Base-by-base conservation (phyloP, 2,329 filamentous ascomycete genomes). In the Triangularia setosa region DNA sequence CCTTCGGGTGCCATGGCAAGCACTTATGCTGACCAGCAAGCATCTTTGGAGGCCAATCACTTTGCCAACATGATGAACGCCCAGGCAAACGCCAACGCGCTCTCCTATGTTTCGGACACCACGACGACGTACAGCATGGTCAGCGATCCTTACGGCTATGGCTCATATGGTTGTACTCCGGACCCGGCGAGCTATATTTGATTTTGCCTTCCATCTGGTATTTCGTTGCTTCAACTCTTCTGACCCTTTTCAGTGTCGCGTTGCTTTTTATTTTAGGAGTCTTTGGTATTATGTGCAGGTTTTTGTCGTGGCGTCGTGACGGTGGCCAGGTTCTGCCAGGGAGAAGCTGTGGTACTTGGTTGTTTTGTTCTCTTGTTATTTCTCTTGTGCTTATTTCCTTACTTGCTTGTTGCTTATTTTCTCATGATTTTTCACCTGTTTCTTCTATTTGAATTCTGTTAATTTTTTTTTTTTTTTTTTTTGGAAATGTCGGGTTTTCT, bases 51-150 rank as follows among this genome's bases (percentile, higher is more conserved):
- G 23, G 40, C 40, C 12, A 23, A 60, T 21, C 40, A 60, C 25
- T 28, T 27, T 44, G 35, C 24, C 58, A 60, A 60, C 58, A 52
- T 60, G 58, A 52, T 52, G 16, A 60, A 53, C 11, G 58, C 21
- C 5, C 23, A 53, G 40, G 58, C 58, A 7, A 28, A 53, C 58
- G 40, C 16, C 14, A 60, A 53, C 11, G 35, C 33, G 1, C 30
- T 59, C 4, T 27, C 57, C 12, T 48, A 48, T 7, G 24, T 59
- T 11, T 25, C 24, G 7, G 27, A 30, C 24, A 58, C 55, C 21
- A 35, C 25, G 25, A 35, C 55, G 30, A 55, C 52, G 16, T n/a
- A 55, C 25, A 6, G 4, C 23, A 27, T 18, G 52, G 18, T 55
- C 11, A 28, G 12, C 52, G 24, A 55, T 9, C 52, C 52, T 14